A percentile compares a stretch with the other conserved stretches of the same genome.
phyloP scores from a whole-genome alignment of 495 filamentous ascomycete species.

The Aspergillus leporis region DNA sequence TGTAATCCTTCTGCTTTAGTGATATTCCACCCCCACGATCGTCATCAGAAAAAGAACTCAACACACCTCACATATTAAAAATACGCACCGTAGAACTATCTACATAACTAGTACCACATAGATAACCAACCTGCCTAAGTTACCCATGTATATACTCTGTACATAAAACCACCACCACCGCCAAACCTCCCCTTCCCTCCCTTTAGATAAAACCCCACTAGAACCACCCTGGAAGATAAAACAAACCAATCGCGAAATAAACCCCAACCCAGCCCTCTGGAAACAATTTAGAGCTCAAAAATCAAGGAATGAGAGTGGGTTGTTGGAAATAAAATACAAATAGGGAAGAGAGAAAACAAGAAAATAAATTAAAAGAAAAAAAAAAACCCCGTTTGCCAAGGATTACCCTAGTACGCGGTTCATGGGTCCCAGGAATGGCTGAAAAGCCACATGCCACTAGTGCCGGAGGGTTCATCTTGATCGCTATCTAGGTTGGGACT shows the following conservation, averaged over 20 bases:
- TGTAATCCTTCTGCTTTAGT: too few relatives aligned
- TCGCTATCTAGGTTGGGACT: neutral
- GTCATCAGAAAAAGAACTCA: too few relatives aligned
- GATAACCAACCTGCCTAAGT: too few relatives aligned
- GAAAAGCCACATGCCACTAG: conserved; percentile 3
- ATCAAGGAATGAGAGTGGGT: neutral
- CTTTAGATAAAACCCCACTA: neutral
- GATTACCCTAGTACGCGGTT: neutral
- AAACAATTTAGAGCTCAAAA: neutral
- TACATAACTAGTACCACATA: too few relatives aligned
- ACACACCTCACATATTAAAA: too few relatives aligned
- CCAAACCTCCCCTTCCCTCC: neutral
- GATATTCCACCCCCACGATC: too few relatives aligned
- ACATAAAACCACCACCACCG: too few relatives aligned
- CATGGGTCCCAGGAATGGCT: neutral
- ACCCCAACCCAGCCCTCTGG: neutral
- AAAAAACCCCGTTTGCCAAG: neutral
- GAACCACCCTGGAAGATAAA: neutral
- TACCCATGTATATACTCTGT: too few relatives aligned
- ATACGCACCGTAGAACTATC: too few relatives aligned
- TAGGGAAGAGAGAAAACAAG: neutral
- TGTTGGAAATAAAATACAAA: neutral
- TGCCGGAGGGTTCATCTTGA: neutral
- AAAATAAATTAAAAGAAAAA: neutral
- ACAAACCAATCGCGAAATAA: neutral